Conservation (phyloP, 371 early-diverging fungal species). For the Choanephora cucurbitarum region DNA sequence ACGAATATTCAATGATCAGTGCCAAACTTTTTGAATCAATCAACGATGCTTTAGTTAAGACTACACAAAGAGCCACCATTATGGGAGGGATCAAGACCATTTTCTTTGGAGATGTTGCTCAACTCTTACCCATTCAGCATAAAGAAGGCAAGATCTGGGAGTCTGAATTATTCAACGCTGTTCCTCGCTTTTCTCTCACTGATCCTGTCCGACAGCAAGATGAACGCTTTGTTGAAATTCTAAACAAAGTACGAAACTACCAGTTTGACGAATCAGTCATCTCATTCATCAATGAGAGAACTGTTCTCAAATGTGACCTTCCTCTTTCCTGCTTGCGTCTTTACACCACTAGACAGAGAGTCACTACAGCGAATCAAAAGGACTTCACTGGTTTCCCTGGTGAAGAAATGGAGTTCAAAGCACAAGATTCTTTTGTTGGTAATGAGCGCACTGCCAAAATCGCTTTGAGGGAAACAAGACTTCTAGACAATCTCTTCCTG, state of each 20-base stretch:
- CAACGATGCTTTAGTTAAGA: neutral
- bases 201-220: constrained; percentile 4
- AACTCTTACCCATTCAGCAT: constrained; percentile 2
- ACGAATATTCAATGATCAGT: constrained; percentile 8
- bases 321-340: neutral
- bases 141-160: constrained; percentile 4
- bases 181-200: neutral
- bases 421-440: neutral
- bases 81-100: constrained; percentile 1
- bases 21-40: neutral
- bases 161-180: neutral
- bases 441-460: neutral
- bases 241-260: constrained; percentile 1
- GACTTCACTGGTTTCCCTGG: neutral
- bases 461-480: constrained; percentile 1
- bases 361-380: neutral
- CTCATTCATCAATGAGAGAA: constrained; percentile 1
- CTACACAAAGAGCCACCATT: neutral
- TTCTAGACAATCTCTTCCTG: neutral
- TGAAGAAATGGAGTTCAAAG: neutral
- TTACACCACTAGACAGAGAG: constrained; percentile 3
- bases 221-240: neutral
- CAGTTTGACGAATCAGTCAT: constrained; percentile 5
- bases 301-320: neutral
- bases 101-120: constrained; percentile 10